Evolutionary conservation across 257 asterid genomes (phyloP).

Genomic region (Linderniella brevidens): DNA sequence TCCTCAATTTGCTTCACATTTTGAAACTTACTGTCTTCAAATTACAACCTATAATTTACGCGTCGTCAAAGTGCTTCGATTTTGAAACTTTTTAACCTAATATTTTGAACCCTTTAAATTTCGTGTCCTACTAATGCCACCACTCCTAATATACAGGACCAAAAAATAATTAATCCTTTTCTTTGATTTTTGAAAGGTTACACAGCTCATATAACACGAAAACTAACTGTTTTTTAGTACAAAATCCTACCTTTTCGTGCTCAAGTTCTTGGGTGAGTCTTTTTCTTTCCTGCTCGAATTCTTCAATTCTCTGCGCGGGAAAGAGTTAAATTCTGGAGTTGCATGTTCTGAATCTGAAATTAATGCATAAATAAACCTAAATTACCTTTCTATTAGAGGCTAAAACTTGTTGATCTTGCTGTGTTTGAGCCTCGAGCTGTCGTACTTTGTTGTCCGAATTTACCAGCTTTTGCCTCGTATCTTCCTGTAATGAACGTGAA

Average conservation of each 20-base stretch:
- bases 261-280: conserved; percentile 73
- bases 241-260: conserved; percentile 72
- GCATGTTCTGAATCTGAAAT: neutral
- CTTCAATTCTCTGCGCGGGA: conserved; percentile 58
- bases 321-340: neutral
- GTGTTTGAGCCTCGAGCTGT: conserved; percentile 68
- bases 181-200: neutral
- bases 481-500: conserved; percentile 41
- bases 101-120: too few relatives aligned
- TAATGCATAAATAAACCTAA: conserved; percentile 6
- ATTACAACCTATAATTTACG: too few relatives aligned
- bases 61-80: too few relatives aligned
- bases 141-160: too few relatives aligned
- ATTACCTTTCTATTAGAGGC: conserved; percentile 50
- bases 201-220: neutral
- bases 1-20: too few relatives aligned
- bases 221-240: neutral
- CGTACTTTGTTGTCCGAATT: conserved; percentile 83
- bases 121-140: too few relatives aligned
- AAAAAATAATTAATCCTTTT: too few relatives aligned
- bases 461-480: conserved; percentile 77
- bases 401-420: conserved; percentile 60
- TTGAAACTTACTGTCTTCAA: too few relatives aligned
- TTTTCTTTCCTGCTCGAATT: conserved; percentile 60
- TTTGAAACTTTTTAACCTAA: too few relatives aligned